Conservation (phyloP, 2,329 filamentous ascomycete genomes). For the Arthrobotrys entomopaga region DNA sequence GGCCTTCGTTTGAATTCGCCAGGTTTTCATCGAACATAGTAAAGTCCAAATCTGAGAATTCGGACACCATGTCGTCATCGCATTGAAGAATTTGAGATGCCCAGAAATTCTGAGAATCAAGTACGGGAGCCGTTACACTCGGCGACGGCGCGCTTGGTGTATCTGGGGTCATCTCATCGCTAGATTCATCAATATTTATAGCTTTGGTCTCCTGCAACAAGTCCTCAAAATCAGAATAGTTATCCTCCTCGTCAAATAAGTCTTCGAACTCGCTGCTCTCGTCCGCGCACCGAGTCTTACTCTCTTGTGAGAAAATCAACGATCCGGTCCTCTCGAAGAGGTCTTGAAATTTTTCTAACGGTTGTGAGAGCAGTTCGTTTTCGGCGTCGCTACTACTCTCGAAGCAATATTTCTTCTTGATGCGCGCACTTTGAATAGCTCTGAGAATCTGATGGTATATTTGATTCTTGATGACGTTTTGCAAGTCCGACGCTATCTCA, state of each 20-base stretch:
- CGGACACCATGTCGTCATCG: conserved; percentile 32
- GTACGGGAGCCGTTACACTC: neutral
- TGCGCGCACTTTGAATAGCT: conserved; percentile 28
- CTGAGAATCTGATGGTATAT: conserved; percentile 43
- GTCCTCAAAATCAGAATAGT: conserved; percentile 54
- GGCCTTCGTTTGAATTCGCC: neutral
- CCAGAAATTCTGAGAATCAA: neutral
- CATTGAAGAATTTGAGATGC: neutral
- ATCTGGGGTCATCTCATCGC: conserved; percentile 27
- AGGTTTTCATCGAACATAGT: conserved; percentile 27
- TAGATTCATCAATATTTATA: conserved; percentile 2
- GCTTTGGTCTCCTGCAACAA: conserved; percentile 25
- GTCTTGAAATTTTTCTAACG: conserved; percentile 49
- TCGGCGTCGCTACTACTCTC: conserved; percentile 16
- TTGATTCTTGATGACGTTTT: conserved; percentile 25
- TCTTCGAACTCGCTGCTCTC: conserved; percentile 50
- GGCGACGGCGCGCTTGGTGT: neutral
- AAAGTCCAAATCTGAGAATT: conserved; percentile 18
- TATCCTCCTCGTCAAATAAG: conserved; percentile 38
- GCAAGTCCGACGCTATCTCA: conserved; percentile 40
- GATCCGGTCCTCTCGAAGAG: conserved; percentile 34
- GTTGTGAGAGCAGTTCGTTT: conserved; percentile 35
- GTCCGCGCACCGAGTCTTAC: neutral
- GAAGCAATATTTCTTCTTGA: conserved; percentile 23
- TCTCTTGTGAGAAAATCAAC: conserved; percentile 28